phyloP scores from a whole-genome alignment of 148 eudicot species.

The Persicaria tinctoria region DNA sequence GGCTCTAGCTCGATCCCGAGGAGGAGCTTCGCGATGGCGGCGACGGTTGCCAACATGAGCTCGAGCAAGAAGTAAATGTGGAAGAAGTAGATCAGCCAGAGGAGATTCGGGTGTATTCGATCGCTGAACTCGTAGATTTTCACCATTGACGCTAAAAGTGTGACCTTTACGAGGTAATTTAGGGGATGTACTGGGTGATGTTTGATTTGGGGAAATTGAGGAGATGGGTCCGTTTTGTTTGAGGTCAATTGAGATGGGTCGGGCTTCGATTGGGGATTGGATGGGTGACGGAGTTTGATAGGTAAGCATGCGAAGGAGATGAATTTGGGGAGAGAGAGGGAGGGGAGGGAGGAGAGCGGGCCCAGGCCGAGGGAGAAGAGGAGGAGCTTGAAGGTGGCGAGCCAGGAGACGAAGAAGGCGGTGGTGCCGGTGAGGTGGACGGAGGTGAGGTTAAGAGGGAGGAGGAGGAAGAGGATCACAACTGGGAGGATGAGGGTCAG shows the following conservation, averaged over 20 bases:
- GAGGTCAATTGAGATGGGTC: neutral
- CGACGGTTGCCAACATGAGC: conserved; percentile 23
- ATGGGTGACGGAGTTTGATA: conserved; percentile 21
- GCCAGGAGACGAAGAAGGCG: conserved; percentile 47
- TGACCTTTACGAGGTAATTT: conserved; percentile 31
- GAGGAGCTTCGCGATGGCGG: conserved; percentile 20
- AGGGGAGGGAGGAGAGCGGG: conserved; percentile 23
- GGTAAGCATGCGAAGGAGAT: conserved; percentile 37
- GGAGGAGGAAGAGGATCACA: conserved; percentile 20
- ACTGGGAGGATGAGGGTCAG: conserved; percentile 27
- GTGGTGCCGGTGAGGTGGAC: conserved; percentile 31
- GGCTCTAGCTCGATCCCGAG: conserved; percentile 34
- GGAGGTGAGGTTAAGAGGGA: conserved; percentile 36
- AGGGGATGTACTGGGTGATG: conserved; percentile 6
- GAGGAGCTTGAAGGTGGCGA: conserved; percentile 44
- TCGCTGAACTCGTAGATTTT: conserved; percentile 21
- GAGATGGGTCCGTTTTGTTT: conserved; percentile 8
- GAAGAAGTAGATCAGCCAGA: conserved; percentile 24
- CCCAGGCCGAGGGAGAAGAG: conserved; percentile 37
- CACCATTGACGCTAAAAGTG: conserved; percentile 19
- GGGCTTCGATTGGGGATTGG: neutral
- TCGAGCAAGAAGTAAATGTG: conserved; percentile 40
- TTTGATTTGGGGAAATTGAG: neutral
- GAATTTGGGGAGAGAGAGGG: conserved; percentile 24
- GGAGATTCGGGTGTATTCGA: conserved; percentile 27